Evolutionary conservation across 148 eudicot genomes (phyloP).

Genomic region (Camellia granthamiana): DNA sequence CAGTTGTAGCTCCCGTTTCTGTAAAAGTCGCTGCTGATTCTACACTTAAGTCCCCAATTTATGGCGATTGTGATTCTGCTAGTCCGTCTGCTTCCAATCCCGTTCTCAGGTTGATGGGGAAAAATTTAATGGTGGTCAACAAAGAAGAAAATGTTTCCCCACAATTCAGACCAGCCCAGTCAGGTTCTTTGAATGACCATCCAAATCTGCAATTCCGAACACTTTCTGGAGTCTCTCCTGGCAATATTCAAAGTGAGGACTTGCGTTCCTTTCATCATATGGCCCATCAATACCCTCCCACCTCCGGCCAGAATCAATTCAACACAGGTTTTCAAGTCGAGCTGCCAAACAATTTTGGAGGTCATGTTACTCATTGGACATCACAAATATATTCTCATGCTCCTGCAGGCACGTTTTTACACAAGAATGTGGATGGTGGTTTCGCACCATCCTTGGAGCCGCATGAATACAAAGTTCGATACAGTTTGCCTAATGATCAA

Average conservation of each 20-base stretch:
- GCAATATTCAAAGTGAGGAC: conserved; percentile 14
- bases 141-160: conserved; percentile 34
- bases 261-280: conserved; percentile 10
- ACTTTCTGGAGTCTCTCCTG: conserved; percentile 3
- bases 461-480: conserved; percentile 15
- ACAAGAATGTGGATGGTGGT: conserved; percentile 19
- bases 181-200: conserved; percentile 1
- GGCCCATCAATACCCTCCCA: conserved; percentile 17
- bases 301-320: conserved; percentile 12
- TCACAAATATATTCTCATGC: conserved; percentile 8
- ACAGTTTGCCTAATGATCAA: conserved; percentile 6
- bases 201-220: conserved; percentile 8
- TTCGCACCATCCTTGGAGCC: conserved; percentile 8
- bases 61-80: conserved; percentile 41
- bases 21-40: conserved; percentile 24
- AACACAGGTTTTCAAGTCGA: not conserved
- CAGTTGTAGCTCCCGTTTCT: conserved; percentile 22
- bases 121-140: conserved; percentile 73
- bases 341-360: conserved; percentile 10
- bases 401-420: conserved; percentile 13
- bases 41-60: conserved; percentile 16
- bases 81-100: conserved; percentile 51
- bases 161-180: conserved; percentile 7
- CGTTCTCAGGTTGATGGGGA: conserved; percentile 85
- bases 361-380: conserved; percentile 7